phyloP scores from a whole-genome alignment of 31 red algal genomes.

The Asparagopsis taxiformis region DNA sequence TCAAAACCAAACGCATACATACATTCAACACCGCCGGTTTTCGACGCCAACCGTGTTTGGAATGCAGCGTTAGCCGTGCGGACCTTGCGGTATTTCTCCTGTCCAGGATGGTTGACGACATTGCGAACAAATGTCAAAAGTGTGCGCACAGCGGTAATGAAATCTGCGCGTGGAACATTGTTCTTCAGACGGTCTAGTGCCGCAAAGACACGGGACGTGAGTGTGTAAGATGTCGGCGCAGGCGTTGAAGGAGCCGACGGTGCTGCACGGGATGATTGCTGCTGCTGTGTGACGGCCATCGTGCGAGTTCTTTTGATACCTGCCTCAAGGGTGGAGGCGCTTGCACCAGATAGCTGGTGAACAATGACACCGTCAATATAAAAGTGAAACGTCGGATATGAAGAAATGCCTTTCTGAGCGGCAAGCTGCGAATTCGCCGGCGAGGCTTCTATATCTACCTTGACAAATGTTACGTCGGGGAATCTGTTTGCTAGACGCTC shows the following conservation, averaged over 20 bases:
- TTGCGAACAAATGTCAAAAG: constrained; percentile 66
- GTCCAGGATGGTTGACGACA: constrained; percentile 45
- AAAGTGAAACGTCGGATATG: constrained; percentile 94
- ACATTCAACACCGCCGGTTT: constrained; percentile 36
- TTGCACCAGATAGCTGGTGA: constrained; percentile 82
- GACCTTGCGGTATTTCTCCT: constrained; percentile 52
- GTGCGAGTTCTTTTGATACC: constrained; percentile 24
- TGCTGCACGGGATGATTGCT: neutral
- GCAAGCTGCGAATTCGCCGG: constrained; percentile 70
- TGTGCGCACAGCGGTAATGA: constrained; percentile 50
- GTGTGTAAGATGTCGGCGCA: neutral
- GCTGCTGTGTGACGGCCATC: neutral
- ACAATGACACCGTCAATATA: constrained; percentile 59
- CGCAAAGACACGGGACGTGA: constrained; percentile 23
- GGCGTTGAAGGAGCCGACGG: neutral
- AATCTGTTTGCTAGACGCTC: constrained; percentile 72
- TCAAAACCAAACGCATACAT: constrained; percentile 70
- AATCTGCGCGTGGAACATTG: constrained; percentile 36
- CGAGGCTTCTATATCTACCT: constrained; percentile 90
- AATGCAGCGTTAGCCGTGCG: constrained; percentile 51
- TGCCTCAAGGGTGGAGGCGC: constrained; percentile 37
- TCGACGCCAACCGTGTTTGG: constrained; percentile 51
- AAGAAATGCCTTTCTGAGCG: constrained; percentile 45
- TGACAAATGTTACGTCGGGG: constrained; percentile 76
- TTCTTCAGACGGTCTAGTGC: constrained; percentile 45